Evolutionary conservation across 768 basidiomycete species (phyloP).

Genomic region (Naganishia randhawae): DNA sequence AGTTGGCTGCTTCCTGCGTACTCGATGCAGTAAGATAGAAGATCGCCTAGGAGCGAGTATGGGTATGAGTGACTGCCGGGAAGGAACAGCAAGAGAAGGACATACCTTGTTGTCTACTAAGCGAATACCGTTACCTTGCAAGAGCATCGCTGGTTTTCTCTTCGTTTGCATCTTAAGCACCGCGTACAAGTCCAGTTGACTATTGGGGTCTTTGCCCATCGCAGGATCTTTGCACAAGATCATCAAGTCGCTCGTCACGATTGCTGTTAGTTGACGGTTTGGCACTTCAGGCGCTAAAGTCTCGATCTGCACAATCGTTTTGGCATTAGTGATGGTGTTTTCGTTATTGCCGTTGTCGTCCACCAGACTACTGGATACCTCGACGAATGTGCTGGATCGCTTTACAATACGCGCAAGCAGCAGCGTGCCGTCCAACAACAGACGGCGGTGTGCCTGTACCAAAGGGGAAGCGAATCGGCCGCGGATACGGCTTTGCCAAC

Average conservation of each 20-base stretch:
- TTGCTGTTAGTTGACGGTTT: constrained; percentile 65
- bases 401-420: constrained; percentile 84
- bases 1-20: constrained; percentile 26
- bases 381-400: constrained; percentile 74
- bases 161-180: constrained; percentile 92
- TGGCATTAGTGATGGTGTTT: constrained; percentile 56
- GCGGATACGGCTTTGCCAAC: constrained; percentile 64
- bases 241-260: constrained; percentile 87
- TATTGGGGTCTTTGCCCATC: constrained; percentile 69
- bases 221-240: constrained; percentile 85
- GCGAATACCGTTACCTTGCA: constrained; percentile 64
- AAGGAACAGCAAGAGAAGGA: background rate
- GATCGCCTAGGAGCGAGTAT: constrained; percentile 19
- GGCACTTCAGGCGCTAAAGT: constrained; percentile 84
- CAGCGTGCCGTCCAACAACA: constrained; percentile 87
- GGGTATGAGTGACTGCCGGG: background rate
- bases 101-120: constrained; percentile 50
- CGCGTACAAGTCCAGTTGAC: constrained; percentile 86
- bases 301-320: constrained; percentile 80
- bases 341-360: constrained; percentile 35
- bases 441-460: constrained; percentile 91
- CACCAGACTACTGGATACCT: constrained; percentile 53
- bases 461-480: constrained; percentile 94
- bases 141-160: constrained; percentile 82
- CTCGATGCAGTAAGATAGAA: constrained; percentile 28